Conservation (phyloP, 495 filamentous ascomycete genomes). For the Massariosphaeria phaeospora region DNA sequence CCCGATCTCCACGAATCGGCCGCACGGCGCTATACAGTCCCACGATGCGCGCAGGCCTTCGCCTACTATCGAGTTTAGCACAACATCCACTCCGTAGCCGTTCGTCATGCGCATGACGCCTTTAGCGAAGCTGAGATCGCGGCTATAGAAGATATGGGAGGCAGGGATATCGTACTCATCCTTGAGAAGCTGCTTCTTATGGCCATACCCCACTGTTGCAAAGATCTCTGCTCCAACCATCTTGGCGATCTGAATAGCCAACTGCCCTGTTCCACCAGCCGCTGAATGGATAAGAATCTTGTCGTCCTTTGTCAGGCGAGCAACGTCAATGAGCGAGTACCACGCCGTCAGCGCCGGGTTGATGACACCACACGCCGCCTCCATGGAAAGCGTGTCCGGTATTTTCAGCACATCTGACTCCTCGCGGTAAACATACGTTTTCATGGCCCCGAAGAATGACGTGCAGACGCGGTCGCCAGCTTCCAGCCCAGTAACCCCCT, state of each 20-base stretch:
- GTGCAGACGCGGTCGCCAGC: constrained; percentile 29
- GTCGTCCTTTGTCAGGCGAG: constrained; percentile 35
- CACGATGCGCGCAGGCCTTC: constrained; percentile 43
- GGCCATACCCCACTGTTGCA: constrained; percentile 26
- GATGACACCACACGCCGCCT: constrained; percentile 40
- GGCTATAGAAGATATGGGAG: constrained; percentile 25
- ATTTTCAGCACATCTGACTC: constrained; percentile 7
- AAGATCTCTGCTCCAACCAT: constrained; percentile 39
- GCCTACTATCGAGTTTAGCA: constrained; percentile 55
- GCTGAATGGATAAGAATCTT: constrained; percentile 46
- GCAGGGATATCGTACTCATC: constrained; percentile 19
- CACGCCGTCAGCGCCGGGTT: constrained; percentile 35
- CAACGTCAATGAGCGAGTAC: constrained; percentile 31
- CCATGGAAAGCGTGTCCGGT: constrained; percentile 34
- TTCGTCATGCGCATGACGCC: constrained; percentile 49
- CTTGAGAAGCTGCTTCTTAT: constrained; percentile 19
- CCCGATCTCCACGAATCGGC: constrained; percentile 58
- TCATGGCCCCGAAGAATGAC: background rate
- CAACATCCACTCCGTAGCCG: constrained; percentile 57
- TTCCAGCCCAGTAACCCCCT: constrained; percentile 39
- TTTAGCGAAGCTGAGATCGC: constrained; percentile 38
- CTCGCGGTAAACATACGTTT: background rate
- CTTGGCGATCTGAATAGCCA: constrained; percentile 40
- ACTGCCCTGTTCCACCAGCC: constrained; percentile 45
- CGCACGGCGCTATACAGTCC: constrained; percentile 53